Evolutionary conservation across 768 basidiomycete species (phyloP), one percentile per base, ranked within the genome.

Genomic region (Boletus pseudopeckii): DNA sequence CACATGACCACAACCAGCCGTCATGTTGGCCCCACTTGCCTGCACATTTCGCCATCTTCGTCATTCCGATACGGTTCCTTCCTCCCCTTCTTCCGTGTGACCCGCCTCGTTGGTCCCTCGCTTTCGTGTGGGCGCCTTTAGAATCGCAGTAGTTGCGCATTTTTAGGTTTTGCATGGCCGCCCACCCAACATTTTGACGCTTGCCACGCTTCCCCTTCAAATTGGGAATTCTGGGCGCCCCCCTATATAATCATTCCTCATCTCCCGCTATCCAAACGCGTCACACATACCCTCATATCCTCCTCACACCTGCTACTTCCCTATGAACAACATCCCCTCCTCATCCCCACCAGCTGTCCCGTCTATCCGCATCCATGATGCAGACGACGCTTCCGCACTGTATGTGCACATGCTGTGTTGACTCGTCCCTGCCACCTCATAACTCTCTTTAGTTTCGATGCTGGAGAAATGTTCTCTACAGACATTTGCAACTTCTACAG

Each of bases 241-340:
- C 28, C 32, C 38, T 66, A 66, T 65, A 65, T 60, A 68, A 65
- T 5, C 26, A 9, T n/a, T 15, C 47, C 34, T 33, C 17, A 37
- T 51, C 42, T 39, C 5, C 34, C 38, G 38, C 45, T 33, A 13
- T 13, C 37, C 49, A 48, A 45, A n/a, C 53, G 36, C 56, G 42
- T 57, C 52, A 55, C 57, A 30, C 54, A 51, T 28, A 32, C 44
- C 36, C 56, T 53, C 50, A 32, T 36, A 43, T 3, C 53, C 14
- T 42, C 30, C 34, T n/a, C 24, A 8, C 22, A 26, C 22, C n/a
- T 28, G n/a, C 26, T 17, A 26, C 10, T 13, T 15, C 44, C n/a
- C 34, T n/a, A 68, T 63, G 61, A 45, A 53, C 38, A 47, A 32
- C 50, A 2, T 43, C 28, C n/a, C 55, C 34, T 24, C 54, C 10